Percentiles rank a stretch among this genome's conserved stretches.
These are phyloP conservation scores for Dryas drummondii DNA, from an alignment of 306 rosid genomes.

Conservation along the genomic window DNA sequence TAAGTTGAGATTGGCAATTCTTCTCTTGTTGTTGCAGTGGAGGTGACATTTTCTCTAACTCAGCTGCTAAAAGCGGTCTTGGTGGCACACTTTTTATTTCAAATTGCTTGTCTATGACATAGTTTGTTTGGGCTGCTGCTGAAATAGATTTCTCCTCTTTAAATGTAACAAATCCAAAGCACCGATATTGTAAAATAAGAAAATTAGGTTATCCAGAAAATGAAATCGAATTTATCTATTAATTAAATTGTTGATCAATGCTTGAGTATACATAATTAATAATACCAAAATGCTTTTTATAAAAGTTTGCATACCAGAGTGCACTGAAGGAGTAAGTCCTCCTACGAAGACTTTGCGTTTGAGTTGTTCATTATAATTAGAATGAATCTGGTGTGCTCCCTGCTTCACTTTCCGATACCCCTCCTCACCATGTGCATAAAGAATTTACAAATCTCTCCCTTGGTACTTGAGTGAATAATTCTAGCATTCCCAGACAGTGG, in stretches of 20 bases:
- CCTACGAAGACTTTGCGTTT: constrained; percentile 33
- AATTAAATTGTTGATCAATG: neutral
- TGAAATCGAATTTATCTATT: neutral
- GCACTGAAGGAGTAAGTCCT: constrained; percentile 36
- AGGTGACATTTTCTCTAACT: constrained; percentile 18
- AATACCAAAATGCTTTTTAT: neutral
- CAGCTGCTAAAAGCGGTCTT: constrained; percentile 15
- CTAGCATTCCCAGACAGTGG: constrained; percentile 17
- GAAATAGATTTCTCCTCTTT: constrained; percentile 37
- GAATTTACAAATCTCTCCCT: constrained; percentile 29
- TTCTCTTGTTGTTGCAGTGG: constrained; percentile 10
- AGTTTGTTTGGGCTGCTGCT: constrained; percentile 31
- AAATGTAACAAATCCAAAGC: constrained; percentile 42
- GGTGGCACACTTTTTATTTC: constrained; percentile 36
- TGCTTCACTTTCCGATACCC: constrained; percentile 15
- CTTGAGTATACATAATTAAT: neutral
- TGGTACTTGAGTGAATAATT: constrained; percentile 14
- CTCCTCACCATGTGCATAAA: constrained; percentile 32
- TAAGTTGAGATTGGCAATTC: constrained; percentile 12
- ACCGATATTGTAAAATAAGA: constrained; percentile 30
- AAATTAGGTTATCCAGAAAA: neutral
- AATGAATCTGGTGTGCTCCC: constrained; percentile 9
- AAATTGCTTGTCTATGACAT: constrained; percentile 32
- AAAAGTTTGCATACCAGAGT: constrained; percentile 35
- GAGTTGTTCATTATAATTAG: neutral